Evolutionary conservation across 1,284 basidiomycete species (phyloP).

Genomic region (Moesziomyces globuligerus): DNA sequence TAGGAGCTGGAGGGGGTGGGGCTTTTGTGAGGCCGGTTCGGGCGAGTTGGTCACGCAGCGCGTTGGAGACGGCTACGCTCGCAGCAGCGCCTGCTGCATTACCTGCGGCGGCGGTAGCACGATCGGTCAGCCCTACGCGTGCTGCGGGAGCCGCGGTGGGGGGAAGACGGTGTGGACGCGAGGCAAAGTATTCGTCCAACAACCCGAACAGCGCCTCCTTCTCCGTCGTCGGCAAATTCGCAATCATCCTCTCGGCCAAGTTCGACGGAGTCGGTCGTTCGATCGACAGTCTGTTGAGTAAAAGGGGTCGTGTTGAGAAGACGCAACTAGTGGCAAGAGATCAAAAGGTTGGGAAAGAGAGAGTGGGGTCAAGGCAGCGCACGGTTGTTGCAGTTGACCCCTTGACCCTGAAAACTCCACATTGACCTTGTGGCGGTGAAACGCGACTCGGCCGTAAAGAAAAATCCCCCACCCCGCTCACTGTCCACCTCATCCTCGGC

Average conservation of each 20-base stretch:
- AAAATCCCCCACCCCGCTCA: not conserved
- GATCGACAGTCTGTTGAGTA: too few species aligned
- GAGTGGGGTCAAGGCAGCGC: conserved; percentile 1
- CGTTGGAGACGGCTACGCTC: conserved; percentile 11
- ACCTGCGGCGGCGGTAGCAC: conserved; percentile 22
- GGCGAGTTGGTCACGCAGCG: conserved; percentile 29
- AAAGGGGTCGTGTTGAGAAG: too few species aligned
- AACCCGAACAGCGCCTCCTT: conserved; percentile 55
- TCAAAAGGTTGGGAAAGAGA: not conserved
- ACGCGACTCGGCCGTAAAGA: conserved; percentile 14
- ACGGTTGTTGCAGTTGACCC: conserved; percentile 12
- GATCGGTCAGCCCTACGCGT: conserved; percentile 13
- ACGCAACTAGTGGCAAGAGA: too few species aligned
- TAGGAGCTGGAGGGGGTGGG: conserved; percentile 18
- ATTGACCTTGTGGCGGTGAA: conserved; percentile 6
- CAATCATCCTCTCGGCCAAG: conserved; percentile 33
- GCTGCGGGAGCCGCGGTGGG: not conserved
- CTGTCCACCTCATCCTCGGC: too few species aligned
- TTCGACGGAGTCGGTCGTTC: too few species aligned
- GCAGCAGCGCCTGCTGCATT: conserved; percentile 36
- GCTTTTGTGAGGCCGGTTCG: conserved; percentile 19
- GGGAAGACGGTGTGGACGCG: conserved; percentile 49
- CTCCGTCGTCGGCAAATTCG: conserved; percentile 33
- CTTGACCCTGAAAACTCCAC: conserved; percentile 13
- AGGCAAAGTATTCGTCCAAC: conserved; percentile 60